Percentiles rank a stretch among this genome's conserved stretches.
Evolutionary conservation across 169 alveolate genomes (phyloP).

Genomic region (Plasmodium berghei): DNA sequence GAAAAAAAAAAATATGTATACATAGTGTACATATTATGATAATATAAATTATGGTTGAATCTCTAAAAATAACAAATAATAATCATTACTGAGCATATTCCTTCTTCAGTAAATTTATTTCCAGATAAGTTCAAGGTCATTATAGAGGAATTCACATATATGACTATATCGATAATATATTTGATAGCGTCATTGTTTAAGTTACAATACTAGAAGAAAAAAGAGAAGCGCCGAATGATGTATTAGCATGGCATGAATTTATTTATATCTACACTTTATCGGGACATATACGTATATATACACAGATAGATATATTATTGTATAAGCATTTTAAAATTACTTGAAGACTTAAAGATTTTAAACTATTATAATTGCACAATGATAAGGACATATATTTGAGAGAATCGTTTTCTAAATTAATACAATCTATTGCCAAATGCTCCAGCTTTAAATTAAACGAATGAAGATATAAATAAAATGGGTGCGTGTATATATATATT

Average conservation of each 20-base stretch:
- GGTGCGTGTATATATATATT: no score
- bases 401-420: conserved; percentile 15
- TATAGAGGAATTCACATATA: conserved; percentile 66
- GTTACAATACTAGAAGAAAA: conserved; percentile 44
- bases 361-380: conserved; percentile 56
- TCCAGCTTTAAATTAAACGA: conserved; percentile 29
- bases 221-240: background rate
- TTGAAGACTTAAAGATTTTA: conserved; percentile 62
- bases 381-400: conserved; percentile 57
- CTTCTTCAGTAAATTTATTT: conserved; percentile 39
- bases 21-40: background rate
- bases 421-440: conserved; percentile 59
- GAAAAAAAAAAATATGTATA: background rate
- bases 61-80: conserved; percentile 7
- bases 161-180: conserved; percentile 56
- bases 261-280: background rate
- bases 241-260: background rate
- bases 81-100: conserved; percentile 38
- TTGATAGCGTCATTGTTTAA: conserved; percentile 52
- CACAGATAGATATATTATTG: background rate
- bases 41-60: background rate
- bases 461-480: no score
- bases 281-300: conserved; percentile 2
- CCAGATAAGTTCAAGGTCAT: conserved; percentile 50
- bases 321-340: conserved; percentile 18